Evolutionary conservation across 805 yeast species (phyloP).

Genomic region (Barnettozyma salicaria): DNA sequence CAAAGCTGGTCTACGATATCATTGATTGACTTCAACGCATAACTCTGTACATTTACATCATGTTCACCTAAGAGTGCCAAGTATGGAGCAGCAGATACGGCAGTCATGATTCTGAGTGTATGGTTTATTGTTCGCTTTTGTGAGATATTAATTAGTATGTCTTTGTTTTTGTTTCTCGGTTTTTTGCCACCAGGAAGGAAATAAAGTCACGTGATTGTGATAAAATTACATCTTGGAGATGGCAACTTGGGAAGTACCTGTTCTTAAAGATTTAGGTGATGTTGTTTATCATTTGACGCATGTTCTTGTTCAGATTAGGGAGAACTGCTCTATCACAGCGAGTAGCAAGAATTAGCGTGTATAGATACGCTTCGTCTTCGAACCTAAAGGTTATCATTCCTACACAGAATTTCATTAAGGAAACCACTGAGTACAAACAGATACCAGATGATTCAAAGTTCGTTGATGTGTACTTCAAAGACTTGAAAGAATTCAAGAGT

Average conservation of each 20-base stretch:
- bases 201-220: conserved; percentile 3
- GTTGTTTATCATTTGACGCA: not conserved
- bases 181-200: conserved; percentile 10
- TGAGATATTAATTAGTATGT: not conserved
- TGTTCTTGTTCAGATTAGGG: no score
- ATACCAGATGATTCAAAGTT: conserved; percentile 49
- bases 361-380: conserved; percentile 14
- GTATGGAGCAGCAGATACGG: conserved; percentile 83
- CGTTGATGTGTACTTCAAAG: conserved; percentile 44
- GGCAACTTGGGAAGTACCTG: no score
- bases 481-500: conserved; percentile 31
- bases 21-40: conserved; percentile 80
- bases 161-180: conserved; percentile 1
- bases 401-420: conserved; percentile 18
- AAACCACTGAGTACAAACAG: conserved; percentile 36
- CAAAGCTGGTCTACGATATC: conserved; percentile 83
- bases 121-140: no score
- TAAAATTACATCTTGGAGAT: not conserved
- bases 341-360: not conserved
- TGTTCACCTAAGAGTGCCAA: conserved; percentile 83
- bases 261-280: not conserved
- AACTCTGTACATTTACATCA: conserved; percentile 68
- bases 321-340: no score
- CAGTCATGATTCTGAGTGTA: conserved; percentile 3
- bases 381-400: conserved; percentile 15